Percentiles rank a stretch among this genome's conserved stretches.
phyloP scores from a whole-genome alignment of 352 stramenopile species.

The Pythium chondricola region DNA sequence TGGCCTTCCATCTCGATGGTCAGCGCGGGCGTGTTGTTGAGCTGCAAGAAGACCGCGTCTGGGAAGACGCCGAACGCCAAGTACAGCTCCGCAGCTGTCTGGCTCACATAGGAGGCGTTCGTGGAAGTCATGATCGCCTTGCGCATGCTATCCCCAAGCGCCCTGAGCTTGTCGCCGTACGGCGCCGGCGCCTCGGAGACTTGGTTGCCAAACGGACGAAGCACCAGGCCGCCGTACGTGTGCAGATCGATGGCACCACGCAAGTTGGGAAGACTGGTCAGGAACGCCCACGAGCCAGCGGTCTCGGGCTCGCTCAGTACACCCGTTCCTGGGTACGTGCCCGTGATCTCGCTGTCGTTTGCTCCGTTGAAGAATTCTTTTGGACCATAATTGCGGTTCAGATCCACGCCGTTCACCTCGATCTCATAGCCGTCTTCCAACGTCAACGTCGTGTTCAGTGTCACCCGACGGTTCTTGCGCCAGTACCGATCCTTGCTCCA shows the following conservation, averaged over 20 bases:
- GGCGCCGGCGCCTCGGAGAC: constrained; percentile 10
- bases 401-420: constrained; percentile 27
- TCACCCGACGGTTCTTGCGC: constrained; percentile 27
- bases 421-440: too few species aligned
- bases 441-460: not conserved
- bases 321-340: constrained; percentile 22
- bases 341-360: not conserved
- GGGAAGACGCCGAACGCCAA: constrained; percentile 22
- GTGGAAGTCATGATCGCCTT: too few species aligned
- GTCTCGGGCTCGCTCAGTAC: constrained; percentile 30
- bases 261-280: constrained; percentile 16
- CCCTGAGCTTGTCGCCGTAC: constrained; percentile 18
- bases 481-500: constrained; percentile 17
- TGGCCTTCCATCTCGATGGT: constrained; percentile 25
- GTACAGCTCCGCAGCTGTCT: constrained; percentile 14
- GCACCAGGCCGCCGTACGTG: constrained; percentile 17
- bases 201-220: constrained; percentile 21
- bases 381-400: constrained; percentile 32
- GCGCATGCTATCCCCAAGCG: constrained; percentile 14
- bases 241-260: constrained; percentile 26
- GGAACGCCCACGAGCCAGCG: constrained; percentile 18
- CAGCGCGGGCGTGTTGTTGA: constrained; percentile 21
- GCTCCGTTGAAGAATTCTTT: constrained; percentile 15
- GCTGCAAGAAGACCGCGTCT: constrained; percentile 23
- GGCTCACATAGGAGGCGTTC: constrained; percentile 12